A percentile compares a stretch with the other conserved stretches of the same genome.
Conservation (phyloP, 495 filamentous ascomycete genomes). For the Neurospora tetrasperma region DNA sequence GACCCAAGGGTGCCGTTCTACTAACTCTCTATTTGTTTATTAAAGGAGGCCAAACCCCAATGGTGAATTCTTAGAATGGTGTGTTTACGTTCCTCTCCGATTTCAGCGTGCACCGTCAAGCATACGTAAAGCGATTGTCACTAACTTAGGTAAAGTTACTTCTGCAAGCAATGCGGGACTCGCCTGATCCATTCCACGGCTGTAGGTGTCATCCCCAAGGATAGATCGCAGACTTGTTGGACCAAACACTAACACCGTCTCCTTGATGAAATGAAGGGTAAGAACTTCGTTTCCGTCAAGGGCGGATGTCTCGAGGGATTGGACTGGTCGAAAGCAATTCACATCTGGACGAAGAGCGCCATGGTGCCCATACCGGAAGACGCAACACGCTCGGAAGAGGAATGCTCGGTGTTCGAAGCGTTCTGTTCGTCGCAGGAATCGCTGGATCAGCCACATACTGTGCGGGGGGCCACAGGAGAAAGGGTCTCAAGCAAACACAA, state of each 20-base stretch:
- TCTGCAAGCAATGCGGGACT: slow-evolving; percentile 51
- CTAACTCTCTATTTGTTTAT: background rate
- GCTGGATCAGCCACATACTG: slow-evolving; percentile 30
- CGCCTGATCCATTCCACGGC: slow-evolving; percentile 45
- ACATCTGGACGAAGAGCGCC: slow-evolving; percentile 52
- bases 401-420: slow-evolving; percentile 25
- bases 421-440: slow-evolving; percentile 27
- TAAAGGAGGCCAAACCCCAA: slow-evolving; percentile 26
- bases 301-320: slow-evolving; percentile 51
- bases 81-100: slow-evolving; percentile 4
- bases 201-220: slow-evolving; percentile 15
- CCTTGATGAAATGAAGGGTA: slow-evolving; percentile 25
- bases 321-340: slow-evolving; percentile 44
- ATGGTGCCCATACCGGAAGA: slow-evolving; percentile 55
- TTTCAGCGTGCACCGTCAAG: background rate
- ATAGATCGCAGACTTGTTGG: background rate
- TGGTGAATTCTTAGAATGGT: slow-evolving; percentile 39
- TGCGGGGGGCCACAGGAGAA: slow-evolving; percentile 13
- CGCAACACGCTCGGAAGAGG: slow-evolving; percentile 35
- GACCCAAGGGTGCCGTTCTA: background rate
- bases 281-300: slow-evolving; percentile 47
- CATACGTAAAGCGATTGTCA: background rate
- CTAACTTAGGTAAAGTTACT: slow-evolving; percentile 30
- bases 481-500: background rate
- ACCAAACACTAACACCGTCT: background rate